Evolutionary conservation across 1,284 basidiomycete species (phyloP).

Genomic region (Papiliotrema nemorosa): DNA sequence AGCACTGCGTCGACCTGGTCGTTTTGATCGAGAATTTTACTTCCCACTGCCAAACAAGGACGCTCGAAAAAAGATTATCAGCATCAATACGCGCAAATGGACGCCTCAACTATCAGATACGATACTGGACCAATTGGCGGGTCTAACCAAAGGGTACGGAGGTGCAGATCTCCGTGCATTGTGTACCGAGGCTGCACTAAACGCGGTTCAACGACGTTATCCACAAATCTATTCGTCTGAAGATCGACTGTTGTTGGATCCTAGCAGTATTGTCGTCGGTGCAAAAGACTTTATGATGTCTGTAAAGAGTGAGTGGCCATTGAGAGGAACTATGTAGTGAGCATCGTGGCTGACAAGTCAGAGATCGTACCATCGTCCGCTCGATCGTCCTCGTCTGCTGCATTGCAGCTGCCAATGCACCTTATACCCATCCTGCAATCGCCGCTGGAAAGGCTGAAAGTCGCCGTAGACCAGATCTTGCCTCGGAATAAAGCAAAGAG

Average conservation of each 20-base stretch:
- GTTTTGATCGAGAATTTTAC: slow-evolving; percentile 98
- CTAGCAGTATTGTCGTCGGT: slow-evolving; percentile 79
- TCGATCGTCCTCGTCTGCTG: slow-evolving; percentile 78
- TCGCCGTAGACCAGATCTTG: slow-evolving; percentile 64
- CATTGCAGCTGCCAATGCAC: slow-evolving; percentile 78
- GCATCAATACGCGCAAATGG: slow-evolving; percentile 91
- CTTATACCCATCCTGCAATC: slow-evolving; percentile 74
- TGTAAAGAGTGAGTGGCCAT: slow-evolving; percentile 71
- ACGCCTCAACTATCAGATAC: slow-evolving; percentile 69
- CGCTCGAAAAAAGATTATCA: slow-evolving; percentile 82
- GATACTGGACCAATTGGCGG: slow-evolving; percentile 69
- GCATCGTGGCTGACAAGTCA: slow-evolving; percentile 41
- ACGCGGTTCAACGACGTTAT: slow-evolving; percentile 92
- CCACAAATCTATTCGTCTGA: slow-evolving; percentile 95
- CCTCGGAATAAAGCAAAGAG: slow-evolving; percentile 70
- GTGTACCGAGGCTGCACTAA: slow-evolving; percentile 93
- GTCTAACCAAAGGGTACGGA: slow-evolving; percentile 94
- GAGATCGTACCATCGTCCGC: slow-evolving; percentile 93
- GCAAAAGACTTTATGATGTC: slow-evolving; percentile 97
- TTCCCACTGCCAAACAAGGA: slow-evolving; percentile 85
- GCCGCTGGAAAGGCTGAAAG: slow-evolving; percentile 67
- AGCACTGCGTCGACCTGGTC: slow-evolving; percentile 85
- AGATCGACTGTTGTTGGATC: slow-evolving; percentile 79
- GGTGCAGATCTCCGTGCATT: slow-evolving; percentile 93
- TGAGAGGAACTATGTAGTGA: slow-evolving; percentile 6